phyloP scores from a whole-genome alignment of 2,329 filamentous ascomycete species.

The Diaporthe citri region DNA sequence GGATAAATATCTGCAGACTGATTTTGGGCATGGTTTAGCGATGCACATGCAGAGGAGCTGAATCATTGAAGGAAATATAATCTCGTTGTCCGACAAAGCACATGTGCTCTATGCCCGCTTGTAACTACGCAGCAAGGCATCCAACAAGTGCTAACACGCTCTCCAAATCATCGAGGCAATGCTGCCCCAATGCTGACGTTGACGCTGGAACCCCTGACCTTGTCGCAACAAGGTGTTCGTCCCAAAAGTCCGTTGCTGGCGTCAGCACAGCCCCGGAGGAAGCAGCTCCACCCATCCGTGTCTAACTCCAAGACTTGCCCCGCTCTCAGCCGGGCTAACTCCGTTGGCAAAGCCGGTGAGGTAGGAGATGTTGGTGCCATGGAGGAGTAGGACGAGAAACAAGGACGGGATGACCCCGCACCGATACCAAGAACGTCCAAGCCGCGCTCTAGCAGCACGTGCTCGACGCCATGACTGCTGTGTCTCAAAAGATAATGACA shows the following conservation, averaged over 20 bases:
- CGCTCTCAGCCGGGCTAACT: conserved; percentile 2
- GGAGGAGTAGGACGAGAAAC: not conserved
- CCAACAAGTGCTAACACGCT: no score
- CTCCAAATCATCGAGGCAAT: not conserved
- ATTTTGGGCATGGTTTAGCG: no score
- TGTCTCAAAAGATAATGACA: not conserved
- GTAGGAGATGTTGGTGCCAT: not conserved
- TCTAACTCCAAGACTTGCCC: not conserved
- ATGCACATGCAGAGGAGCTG: no score
- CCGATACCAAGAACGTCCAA: conserved; percentile 4
- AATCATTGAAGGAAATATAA: no score
- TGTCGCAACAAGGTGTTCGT: not conserved
- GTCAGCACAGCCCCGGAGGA: not conserved
- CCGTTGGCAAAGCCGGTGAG: not conserved
- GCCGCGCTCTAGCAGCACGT: not conserved
- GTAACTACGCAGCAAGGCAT: no score
- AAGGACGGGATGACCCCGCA: conserved; percentile 12
- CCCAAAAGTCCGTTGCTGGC: not conserved
- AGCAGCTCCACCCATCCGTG: not conserved
- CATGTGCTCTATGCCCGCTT: not conserved
- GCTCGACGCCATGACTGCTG: conserved; percentile 17
- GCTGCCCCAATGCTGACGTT: not conserved
- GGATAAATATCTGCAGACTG: no score
- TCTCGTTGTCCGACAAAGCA: not conserved
- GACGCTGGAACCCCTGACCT: not conserved